These are phyloP conservation scores for Leccinum subrobustum DNA, from an alignment of 1,284 basidiomycete genomes.

Conservation along the genomic window DNA sequence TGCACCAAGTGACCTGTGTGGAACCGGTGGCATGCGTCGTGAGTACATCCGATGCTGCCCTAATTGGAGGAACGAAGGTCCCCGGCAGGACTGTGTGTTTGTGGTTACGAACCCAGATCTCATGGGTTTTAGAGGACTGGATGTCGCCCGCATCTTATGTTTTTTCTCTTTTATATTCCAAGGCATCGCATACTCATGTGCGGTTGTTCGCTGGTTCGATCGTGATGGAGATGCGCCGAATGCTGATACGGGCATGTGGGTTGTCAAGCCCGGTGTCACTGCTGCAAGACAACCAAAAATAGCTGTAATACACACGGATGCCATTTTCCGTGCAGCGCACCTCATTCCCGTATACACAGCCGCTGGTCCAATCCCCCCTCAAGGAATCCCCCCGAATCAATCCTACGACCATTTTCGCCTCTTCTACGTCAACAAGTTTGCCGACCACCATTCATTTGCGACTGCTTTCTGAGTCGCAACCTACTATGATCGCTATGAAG, in stretches of 20 bases:
- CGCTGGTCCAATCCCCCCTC: neutral
- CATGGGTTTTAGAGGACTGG: too few species aligned
- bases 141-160: too few species aligned
- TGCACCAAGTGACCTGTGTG: slow-evolving; percentile 11
- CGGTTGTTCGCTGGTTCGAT: too few species aligned
- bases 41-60: slow-evolving; percentile 6
- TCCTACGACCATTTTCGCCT: neutral
- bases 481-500: neutral
- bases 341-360: neutral
- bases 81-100: slow-evolving; percentile 9
- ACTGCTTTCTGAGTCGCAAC: neutral
- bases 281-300: neutral
- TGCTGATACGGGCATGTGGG: too few species aligned
- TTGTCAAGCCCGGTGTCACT: too few species aligned
- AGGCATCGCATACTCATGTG: too few species aligned
- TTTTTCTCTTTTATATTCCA: too few species aligned
- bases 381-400: neutral
- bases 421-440: neutral
- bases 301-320: neutral
- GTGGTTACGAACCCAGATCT: too few species aligned
- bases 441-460: neutral
- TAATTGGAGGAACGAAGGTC: slow-evolving; percentile 5
- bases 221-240: too few species aligned
- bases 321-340: neutral
- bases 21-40: slow-evolving; percentile 3